A percentile compares a stretch with the other conserved stretches of the same genome.
Evolutionary conservation across 495 filamentous ascomycete species (phyloP).

Genomic region (Trichodelitschia bisporula): DNA sequence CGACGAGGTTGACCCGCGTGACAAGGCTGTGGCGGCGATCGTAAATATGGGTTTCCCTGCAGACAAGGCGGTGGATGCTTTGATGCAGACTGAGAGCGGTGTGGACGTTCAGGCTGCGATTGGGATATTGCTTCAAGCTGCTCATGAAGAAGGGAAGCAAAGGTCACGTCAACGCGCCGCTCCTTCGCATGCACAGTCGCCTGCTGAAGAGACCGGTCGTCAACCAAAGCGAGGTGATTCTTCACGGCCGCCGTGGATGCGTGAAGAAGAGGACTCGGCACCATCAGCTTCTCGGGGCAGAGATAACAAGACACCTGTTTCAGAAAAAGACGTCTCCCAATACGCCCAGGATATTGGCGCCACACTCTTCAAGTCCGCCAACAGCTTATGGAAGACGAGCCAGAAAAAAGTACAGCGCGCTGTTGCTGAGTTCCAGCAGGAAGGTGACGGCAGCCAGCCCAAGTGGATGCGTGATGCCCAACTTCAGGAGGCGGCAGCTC

Average conservation of each 20-base stretch:
- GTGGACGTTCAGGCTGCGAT: slow-evolving; percentile 72
- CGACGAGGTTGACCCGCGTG: slow-evolving; percentile 26
- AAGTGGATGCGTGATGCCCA: slow-evolving; percentile 74
- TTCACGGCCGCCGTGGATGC: slow-evolving; percentile 23
- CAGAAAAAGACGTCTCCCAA: slow-evolving; percentile 56
- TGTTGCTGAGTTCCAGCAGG: slow-evolving; percentile 65
- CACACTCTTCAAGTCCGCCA: slow-evolving; percentile 78
- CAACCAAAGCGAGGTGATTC: slow-evolving; percentile 1
- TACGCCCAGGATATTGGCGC: slow-evolving; percentile 60
- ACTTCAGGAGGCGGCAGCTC: slow-evolving; percentile 11
- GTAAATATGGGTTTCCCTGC: slow-evolving; percentile 88
- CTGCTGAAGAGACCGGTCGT: slow-evolving; percentile 7
- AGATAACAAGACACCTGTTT: slow-evolving; percentile 30
- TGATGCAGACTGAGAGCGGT: slow-evolving; percentile 55
- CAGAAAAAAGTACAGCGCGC: slow-evolving; percentile 90
- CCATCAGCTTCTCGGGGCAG: slow-evolving; percentile 17
- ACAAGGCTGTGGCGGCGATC: slow-evolving; percentile 66
- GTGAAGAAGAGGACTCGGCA: slow-evolving; percentile 11
- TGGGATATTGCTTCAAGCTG: slow-evolving; percentile 71
- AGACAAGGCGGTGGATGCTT: slow-evolving; percentile 51
- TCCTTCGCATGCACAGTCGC: slow-evolving; percentile 3
- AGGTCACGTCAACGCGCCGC: too few species aligned
- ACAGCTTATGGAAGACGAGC: slow-evolving; percentile 77
- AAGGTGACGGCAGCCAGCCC: slow-evolving; percentile 63
- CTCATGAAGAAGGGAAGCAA: slow-evolving; percentile 47